Evolutionary conservation across 257 asterid genomes (phyloP).

Genomic region (Solanum rostratum): DNA sequence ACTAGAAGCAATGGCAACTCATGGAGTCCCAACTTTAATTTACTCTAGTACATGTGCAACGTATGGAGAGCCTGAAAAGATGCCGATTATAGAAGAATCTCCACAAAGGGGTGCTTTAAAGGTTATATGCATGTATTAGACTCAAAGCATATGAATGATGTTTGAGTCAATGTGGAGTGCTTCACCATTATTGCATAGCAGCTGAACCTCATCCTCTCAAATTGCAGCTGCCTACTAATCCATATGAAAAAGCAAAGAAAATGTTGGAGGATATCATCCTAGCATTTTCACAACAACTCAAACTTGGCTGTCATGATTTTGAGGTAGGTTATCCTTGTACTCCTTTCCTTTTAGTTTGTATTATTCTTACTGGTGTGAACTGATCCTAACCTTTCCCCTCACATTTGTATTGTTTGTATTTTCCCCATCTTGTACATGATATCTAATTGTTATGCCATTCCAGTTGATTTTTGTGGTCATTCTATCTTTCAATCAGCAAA

Average conservation of each 20-base stretch:
- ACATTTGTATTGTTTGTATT: not conserved
- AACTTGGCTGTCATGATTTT: slow-evolving; percentile 84
- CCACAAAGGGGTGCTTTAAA: slow-evolving; percentile 33
- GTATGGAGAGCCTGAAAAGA: slow-evolving; percentile 76
- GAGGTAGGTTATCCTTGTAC: slow-evolving; percentile 19
- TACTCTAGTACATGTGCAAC: slow-evolving; percentile 22
- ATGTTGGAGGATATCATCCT: slow-evolving; percentile 84
- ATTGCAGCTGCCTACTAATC: slow-evolving; percentile 39
- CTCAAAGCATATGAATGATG: not conserved
- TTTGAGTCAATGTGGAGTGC: not conserved
- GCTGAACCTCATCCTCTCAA: slow-evolving; percentile 2
- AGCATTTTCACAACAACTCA: slow-evolving; percentile 72
- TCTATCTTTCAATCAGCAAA: not conserved
- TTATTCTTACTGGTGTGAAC: not conserved
- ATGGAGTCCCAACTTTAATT: slow-evolving; percentile 53
- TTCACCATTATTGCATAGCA: not conserved
- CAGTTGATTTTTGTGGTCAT: not conserved
- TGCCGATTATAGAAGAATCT: slow-evolving; percentile 81
- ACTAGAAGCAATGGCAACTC: slow-evolving; percentile 67
- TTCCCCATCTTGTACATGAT: not conserved
- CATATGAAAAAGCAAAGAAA: slow-evolving; percentile 92
- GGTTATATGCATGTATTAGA: not conserved
- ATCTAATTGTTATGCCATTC: not conserved
- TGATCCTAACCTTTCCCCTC: not conserved
- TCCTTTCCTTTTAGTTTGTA: not conserved